phyloP scores from a whole-genome alignment of 495 filamentous ascomycete species.

The Durotheca rogersii region DNA sequence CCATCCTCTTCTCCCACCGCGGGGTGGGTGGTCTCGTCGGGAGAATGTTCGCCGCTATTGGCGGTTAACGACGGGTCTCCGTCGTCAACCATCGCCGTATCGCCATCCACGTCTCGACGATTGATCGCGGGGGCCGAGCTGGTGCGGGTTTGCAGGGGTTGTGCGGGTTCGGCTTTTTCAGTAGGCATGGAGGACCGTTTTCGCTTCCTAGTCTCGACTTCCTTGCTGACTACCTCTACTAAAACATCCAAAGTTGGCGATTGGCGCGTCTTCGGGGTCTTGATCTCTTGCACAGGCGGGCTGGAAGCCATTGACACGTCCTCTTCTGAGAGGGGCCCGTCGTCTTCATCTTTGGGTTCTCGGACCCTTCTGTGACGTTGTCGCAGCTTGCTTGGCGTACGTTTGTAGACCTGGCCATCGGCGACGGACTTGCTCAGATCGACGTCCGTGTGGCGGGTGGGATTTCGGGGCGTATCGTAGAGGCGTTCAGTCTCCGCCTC shows the following conservation, averaged over 20 bases:
- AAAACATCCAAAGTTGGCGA: slow-evolving; percentile 30
- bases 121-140: slow-evolving; percentile 45
- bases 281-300: slow-evolving; percentile 29
- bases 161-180: slow-evolving; percentile 50
- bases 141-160: slow-evolving; percentile 60
- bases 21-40: slow-evolving; percentile 39
- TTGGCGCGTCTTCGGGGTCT: slow-evolving; percentile 21
- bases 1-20: slow-evolving; percentile 27
- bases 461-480: slow-evolving; percentile 84
- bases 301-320: slow-evolving; percentile 41
- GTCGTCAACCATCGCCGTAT: slow-evolving; percentile 46
- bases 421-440: slow-evolving; percentile 48
- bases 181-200: slow-evolving; percentile 48
- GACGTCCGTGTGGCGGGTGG: slow-evolving; percentile 60
- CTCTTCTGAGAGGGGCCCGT: slow-evolving; percentile 46
- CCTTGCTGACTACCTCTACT: slow-evolving; percentile 31
- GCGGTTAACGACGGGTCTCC: slow-evolving; percentile 43
- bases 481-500: slow-evolving; percentile 97
- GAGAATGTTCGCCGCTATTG: slow-evolving; percentile 43
- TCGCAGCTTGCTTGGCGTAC: slow-evolving; percentile 68
- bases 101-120: slow-evolving; percentile 37
- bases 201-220: slow-evolving; percentile 52
- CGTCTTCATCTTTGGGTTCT: slow-evolving; percentile 41
- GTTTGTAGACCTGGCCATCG: slow-evolving; percentile 48
- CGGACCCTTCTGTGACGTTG: slow-evolving; percentile 36